Evolutionary conservation across 2,329 filamentous ascomycete species (phyloP), one percentile per base, ranked within the genome.

Genomic region (Ceratocystis smalleyi): DNA sequence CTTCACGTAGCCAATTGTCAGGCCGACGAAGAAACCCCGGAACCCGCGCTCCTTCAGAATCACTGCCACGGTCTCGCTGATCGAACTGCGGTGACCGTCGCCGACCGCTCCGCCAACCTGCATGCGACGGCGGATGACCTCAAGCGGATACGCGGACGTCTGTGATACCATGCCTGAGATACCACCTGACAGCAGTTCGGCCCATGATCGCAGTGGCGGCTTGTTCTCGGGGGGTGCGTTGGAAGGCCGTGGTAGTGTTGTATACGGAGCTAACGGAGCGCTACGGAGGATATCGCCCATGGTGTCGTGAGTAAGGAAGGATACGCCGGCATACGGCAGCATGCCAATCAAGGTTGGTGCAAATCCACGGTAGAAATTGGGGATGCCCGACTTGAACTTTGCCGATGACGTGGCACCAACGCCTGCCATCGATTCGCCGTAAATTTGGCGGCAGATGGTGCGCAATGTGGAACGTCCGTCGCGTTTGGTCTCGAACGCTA

Each of bases 341-440:
- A 99, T 99, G 69, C 94, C 94, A 67, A 95, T 79, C 4, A 99
- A 75, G 0, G 94, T 97, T 0, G 92, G 89, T 0, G 85, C 83
- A 74, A 99, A 99, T 61, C 94, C 94, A 60, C 94, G 85, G 75
- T 96, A 99, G 74, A 99, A 99, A 74, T 99, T 99, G 64, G 83
- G 75, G 0, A 97, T 73, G 3, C 92, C 92, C 10, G 80, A 81
- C 30, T 78, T 79, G 0, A 83, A 76, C 15, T 64, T 22, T 5
- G 62, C 24, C 1, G 65, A 22, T 7, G 45, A 35, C n/a, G 10
- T 19, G 0, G 76, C 73, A 5, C 76, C 71, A 0, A 40, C 35
- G 10, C 35, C 35, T 40, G 35, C 35, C 35, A 81, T 79, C 3
- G 83, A 82, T 73, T 97, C 94, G 68, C 85, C 77, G 76, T 96